phyloP scores from a whole-genome alignment of 139 green algal genomes.

The Zygnema cylindricum region DNA sequence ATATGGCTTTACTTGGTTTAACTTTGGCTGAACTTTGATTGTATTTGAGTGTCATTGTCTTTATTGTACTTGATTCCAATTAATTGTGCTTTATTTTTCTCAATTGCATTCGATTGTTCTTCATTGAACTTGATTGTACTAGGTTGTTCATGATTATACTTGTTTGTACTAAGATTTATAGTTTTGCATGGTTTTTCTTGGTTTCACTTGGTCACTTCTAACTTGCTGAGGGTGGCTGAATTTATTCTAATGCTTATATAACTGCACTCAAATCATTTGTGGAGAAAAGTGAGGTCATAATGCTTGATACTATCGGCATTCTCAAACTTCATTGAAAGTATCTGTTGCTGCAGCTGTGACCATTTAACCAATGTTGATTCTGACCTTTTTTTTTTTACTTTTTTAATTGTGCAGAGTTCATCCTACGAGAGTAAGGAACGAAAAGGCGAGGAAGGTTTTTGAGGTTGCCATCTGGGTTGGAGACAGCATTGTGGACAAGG shows the following conservation, averaged over 20 bases:
- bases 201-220: too few relatives aligned
- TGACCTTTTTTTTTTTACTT: neutral
- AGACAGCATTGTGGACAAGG: neutral
- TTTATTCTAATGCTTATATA: neutral
- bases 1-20: too few relatives aligned
- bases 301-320: neutral
- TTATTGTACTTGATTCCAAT: too few relatives aligned
- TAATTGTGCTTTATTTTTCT: too few relatives aligned
- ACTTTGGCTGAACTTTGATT: too few relatives aligned
- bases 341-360: neutral
- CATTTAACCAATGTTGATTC: neutral
- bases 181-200: too few relatives aligned
- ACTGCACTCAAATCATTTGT: neutral
- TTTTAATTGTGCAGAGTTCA: slow-evolving; percentile 13
- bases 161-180: too few relatives aligned
- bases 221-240: too few relatives aligned
- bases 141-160: too few relatives aligned
- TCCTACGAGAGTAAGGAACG: neutral
- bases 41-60: too few relatives aligned
- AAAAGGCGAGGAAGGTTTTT: slow-evolving; percentile 2
- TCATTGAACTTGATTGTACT: too few relatives aligned
- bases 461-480: slow-evolving; percentile 4
- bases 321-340: neutral
- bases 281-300: neutral
- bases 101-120: too few relatives aligned